Conservation (phyloP, 495 filamentous ascomycete genomes). For the Aspergillus homomorphus region DNA sequence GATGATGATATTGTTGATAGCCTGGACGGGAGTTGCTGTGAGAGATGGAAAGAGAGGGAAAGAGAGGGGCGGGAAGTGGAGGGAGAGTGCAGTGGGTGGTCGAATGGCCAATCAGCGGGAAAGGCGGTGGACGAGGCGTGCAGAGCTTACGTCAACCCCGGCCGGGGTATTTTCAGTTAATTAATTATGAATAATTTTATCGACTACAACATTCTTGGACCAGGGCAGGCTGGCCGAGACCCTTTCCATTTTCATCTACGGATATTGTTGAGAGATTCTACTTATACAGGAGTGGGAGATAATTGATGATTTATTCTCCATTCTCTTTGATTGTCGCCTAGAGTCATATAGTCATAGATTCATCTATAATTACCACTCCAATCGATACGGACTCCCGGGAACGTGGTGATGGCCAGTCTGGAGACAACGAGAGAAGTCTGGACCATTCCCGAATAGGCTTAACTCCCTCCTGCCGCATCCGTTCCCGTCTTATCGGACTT, state of each 20-base stretch:
- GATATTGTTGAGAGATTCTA: no score
- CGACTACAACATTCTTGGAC: background rate
- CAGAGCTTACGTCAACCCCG: constrained; percentile 15
- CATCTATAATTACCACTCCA: background rate
- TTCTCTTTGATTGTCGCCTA: no score
- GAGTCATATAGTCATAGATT: background rate
- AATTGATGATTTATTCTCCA: no score
- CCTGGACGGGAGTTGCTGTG: background rate
- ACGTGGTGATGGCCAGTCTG: background rate
- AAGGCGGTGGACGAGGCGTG: constrained; percentile 2
- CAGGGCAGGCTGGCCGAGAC: background rate
- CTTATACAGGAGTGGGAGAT: no score
- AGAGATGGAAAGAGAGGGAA: background rate
- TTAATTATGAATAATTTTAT: constrained; percentile 7
- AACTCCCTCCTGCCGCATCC: constrained; percentile 13
- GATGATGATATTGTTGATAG: no score
- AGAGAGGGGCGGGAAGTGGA: constrained; percentile 1
- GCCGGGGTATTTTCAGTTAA: background rate
- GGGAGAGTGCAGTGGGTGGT: background rate
- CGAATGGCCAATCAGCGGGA: constrained; percentile 2
- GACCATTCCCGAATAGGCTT: constrained; percentile 9
- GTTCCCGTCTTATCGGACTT: constrained; percentile 22
- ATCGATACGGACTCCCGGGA: background rate
- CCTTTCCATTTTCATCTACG: no score
- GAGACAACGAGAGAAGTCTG: background rate